Evolutionary conservation across 2,329 filamentous ascomycete genomes (phyloP).

Genomic region (Aspergillus novoparasiticus): DNA sequence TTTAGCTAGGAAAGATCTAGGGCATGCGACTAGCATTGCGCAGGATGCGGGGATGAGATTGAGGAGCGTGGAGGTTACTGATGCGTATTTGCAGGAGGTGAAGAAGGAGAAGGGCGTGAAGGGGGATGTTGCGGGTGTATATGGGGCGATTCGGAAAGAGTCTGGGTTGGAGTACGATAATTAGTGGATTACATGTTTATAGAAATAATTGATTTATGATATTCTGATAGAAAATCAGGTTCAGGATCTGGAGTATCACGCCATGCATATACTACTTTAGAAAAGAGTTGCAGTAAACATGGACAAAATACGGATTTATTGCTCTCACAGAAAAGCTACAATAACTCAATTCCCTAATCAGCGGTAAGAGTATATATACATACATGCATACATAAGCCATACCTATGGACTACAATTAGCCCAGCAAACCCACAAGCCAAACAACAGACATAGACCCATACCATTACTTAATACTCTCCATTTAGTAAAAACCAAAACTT

Average conservation of each 20-base stretch:
- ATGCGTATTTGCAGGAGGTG: constrained; percentile 69
- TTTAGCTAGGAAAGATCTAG: constrained; percentile 78
- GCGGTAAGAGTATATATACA: too few relatives aligned
- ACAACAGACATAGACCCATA: too few relatives aligned
- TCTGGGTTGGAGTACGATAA: constrained; percentile 76
- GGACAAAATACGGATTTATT: too few relatives aligned
- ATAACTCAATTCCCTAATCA: too few relatives aligned
- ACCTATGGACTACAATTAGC: too few relatives aligned
- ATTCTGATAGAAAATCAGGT: neutral
- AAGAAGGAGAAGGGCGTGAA: constrained; percentile 69
- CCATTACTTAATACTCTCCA: too few relatives aligned
- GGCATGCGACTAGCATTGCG: constrained; percentile 72
- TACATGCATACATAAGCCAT: too few relatives aligned
- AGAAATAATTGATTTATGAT: neutral
- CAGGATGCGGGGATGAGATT: constrained; percentile 63
- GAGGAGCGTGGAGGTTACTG: constrained; percentile 66
- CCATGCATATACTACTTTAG: neutral
- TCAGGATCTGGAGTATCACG: neutral
- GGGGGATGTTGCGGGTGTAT: constrained; percentile 81
- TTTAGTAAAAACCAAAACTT: too few relatives aligned
- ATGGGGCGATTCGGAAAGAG: constrained; percentile 76
- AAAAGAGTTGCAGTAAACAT: too few relatives aligned
- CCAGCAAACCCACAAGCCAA: too few relatives aligned
- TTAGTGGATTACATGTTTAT: constrained; percentile 26
- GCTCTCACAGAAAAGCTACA: too few relatives aligned